Percentiles rank a stretch among this genome's conserved stretches.
Evolutionary conservation across 139 green algal species (phyloP).

Genomic region (Closterium sp.): DNA sequence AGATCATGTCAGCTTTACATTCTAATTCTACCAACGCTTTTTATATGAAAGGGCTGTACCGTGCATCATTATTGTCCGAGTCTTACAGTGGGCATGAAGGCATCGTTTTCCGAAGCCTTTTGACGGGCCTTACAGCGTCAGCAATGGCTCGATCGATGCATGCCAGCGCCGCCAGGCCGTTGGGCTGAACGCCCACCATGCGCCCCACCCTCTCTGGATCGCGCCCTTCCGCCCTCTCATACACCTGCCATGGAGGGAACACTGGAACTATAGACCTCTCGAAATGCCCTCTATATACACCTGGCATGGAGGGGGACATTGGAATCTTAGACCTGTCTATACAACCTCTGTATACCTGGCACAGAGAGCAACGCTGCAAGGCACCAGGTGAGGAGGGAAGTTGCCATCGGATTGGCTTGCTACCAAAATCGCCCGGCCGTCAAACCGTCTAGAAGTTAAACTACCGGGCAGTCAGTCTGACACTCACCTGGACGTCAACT

Average conservation of each 20-base stretch:
- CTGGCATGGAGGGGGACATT: neutral
- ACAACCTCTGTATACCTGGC: too few relatives aligned
- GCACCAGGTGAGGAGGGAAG: neutral
- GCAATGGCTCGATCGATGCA: neutral
- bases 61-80: too few relatives aligned
- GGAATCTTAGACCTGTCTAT: neutral
- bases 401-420: neutral
- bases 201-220: neutral
- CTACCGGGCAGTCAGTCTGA: neutral
- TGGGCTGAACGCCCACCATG: constrained; percentile 16
- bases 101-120: too few relatives aligned
- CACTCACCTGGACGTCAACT: constrained; percentile 32
- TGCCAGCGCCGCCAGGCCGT: neutral
- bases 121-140: neutral
- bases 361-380: neutral
- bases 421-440: too few relatives aligned
- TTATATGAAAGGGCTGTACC: too few relatives aligned
- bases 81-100: too few relatives aligned
- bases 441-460: neutral
- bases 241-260: constrained; percentile 6
- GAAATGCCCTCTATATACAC: neutral
- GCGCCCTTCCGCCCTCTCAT: neutral
- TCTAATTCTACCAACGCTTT: too few relatives aligned
- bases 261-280: neutral
- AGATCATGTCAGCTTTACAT: too few relatives aligned